Base-by-base conservation (phyloP, 2,329 filamentous ascomycete genomes). In the Hymenoscyphus occultus region DNA sequence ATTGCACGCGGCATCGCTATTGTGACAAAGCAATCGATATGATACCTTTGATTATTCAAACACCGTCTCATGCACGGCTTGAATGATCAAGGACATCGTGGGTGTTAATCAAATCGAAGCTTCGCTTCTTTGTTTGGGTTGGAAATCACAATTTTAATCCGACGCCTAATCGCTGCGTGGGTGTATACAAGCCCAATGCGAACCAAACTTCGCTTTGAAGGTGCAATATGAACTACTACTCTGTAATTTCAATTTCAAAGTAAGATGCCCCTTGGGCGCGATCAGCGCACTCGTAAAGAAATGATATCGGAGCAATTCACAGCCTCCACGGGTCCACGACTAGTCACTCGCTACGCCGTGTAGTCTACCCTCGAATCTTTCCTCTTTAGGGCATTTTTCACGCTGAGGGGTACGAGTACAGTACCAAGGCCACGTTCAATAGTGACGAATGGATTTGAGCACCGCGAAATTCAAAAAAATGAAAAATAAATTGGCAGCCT, bases 401-500 rank as follows among this genome's bases (percentile, higher is more conserved):
- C 63, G 67, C 32, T 35, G 35, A 35, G 35, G 35, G 35, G 35
- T 35, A 35, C 35, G 35, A 35, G 35, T 35, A 35, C 35, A 10
- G 35, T 6, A 54, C 13, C 48, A 35, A 62, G 56, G 61, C 61
- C 61, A 62, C 61, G 61, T 62, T 62, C 42, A 48, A 62, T 51
- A n/a, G 60, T 62, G 60, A 62, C 60, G 60, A 62, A 62, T 57
- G n/a, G 28, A 19, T 56, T 28, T 61, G 28, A 35, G 22, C 19
- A 40, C 35, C 31, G 19, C n/a, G 13, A 10, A 22, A 54, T 54
- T 6, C 35, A 10, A 35, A 35, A 35, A 35, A 35, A 35, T 35
- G 9, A 35, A 35, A 35, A 45, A 35, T 61, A 64, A 69, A 64
- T 35, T 66, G 48, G 68, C 65, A 68, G 68, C 68, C 68, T 69